Evolutionary conservation across 306 rosid species (phyloP).

Genomic region (Castanopsis chinensis): DNA sequence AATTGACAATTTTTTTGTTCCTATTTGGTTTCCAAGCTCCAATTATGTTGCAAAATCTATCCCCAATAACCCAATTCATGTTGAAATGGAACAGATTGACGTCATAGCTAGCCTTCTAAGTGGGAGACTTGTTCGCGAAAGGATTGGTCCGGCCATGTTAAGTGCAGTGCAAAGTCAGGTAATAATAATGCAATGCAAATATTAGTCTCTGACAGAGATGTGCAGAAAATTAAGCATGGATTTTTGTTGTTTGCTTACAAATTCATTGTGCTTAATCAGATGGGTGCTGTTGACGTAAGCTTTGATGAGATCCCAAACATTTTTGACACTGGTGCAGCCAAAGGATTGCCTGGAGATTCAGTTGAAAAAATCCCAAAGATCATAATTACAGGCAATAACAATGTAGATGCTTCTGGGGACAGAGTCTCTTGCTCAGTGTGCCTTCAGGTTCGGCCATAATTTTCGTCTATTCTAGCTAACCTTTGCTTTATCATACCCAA

Average conservation of each 20-base stretch:
- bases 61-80: slow-evolving; percentile 8
- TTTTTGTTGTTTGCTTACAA: slow-evolving; percentile 28
- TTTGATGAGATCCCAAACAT: slow-evolving; percentile 86
- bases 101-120: slow-evolving; percentile 93
- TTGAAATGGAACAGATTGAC: slow-evolving; percentile 65
- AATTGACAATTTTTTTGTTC: neutral
- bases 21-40: slow-evolving; percentile 1
- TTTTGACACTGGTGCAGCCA: slow-evolving; percentile 80
- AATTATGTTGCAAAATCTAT: neutral
- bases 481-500: neutral
- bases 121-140: slow-evolving; percentile 95
- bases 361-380: slow-evolving; percentile 87
- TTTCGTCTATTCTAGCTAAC: neutral
- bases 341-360: slow-evolving; percentile 83
- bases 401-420: slow-evolving; percentile 76
- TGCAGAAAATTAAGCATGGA: slow-evolving; percentile 1
- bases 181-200: slow-evolving; percentile 23
- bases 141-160: slow-evolving; percentile 98
- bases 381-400: slow-evolving; percentile 58
- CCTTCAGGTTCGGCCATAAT: slow-evolving; percentile 65
- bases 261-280: slow-evolving; percentile 41
- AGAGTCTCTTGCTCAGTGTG: slow-evolving; percentile 91
- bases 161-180: slow-evolving; percentile 99
- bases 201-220: neutral
- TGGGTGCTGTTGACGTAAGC: slow-evolving; percentile 86